Conservation (phyloP, 768 basidiomycete species). For the Sporobolomyces phaffii region DNA sequence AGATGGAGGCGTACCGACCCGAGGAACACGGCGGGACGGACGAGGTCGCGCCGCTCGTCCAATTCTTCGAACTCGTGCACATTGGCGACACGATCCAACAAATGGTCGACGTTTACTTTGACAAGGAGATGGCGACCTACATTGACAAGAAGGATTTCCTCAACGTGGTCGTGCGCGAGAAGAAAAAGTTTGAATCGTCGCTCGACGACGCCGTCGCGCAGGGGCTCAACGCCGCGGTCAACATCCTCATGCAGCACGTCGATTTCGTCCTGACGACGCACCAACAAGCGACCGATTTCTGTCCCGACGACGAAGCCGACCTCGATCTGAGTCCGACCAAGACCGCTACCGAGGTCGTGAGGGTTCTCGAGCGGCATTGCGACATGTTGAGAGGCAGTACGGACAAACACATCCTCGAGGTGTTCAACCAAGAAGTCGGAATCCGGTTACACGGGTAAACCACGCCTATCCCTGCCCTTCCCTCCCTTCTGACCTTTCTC, state of each 20-base stretch:
- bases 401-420: constrained; percentile 90
- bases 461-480: too few species aligned
- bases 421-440: constrained; percentile 96
- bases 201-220: constrained; percentile 89
- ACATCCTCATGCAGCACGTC: constrained; percentile 55
- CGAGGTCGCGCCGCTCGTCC: constrained; percentile 76
- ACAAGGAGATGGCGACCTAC: constrained; percentile 76
- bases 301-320: constrained; percentile 64
- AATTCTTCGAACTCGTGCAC: constrained; percentile 97
- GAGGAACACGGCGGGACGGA: constrained; percentile 60
- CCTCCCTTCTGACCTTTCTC: neutral
- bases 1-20: constrained; percentile 85
- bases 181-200: constrained; percentile 88
- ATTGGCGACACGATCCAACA: constrained; percentile 94
- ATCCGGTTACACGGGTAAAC: constrained; percentile 75
- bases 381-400: constrained; percentile 86
- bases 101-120: constrained; percentile 97
- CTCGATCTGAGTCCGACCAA: constrained; percentile 77
- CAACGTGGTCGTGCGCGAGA: constrained; percentile 86
- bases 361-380: constrained; percentile 83
- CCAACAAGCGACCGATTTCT: constrained; percentile 81
- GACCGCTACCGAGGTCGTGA: constrained; percentile 83
- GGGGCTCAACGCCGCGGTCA: constrained; percentile 89
- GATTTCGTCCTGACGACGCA: constrained; percentile 82
- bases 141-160: constrained; percentile 69